phyloP scores from a whole-genome alignment of 2,329 filamentous ascomycete genomes.

The Pezicula neosporulosa region DNA sequence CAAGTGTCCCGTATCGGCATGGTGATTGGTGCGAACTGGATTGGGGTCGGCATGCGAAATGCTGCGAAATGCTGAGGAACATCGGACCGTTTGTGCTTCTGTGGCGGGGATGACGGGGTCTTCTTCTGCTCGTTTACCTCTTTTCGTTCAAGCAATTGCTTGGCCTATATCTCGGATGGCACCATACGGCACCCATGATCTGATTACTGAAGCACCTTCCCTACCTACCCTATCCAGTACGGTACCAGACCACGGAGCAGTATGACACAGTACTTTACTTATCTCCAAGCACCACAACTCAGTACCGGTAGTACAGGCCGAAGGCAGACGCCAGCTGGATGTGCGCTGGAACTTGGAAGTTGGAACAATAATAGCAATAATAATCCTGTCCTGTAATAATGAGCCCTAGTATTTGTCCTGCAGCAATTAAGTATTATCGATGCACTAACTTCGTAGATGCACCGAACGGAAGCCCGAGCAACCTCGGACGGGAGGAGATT shows the following conservation, averaged over 20 bases:
- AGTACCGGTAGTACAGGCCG: too few species aligned
- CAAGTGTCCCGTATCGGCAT: neutral
- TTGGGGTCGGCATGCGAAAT: neutral
- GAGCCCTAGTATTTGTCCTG: too few species aligned
- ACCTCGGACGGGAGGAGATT: slow-evolving; percentile 5
- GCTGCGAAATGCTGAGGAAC: slow-evolving; percentile 11
- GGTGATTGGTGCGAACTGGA: neutral
- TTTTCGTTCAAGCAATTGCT: neutral
- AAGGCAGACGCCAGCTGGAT: too few species aligned
- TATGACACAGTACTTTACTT: too few species aligned
- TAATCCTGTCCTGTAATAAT: too few species aligned
- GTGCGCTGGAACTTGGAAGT: too few species aligned
- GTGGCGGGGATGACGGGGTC: slow-evolving; percentile 9
- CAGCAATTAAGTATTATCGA: too few species aligned
- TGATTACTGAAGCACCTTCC: neutral
- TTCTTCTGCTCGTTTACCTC: neutral
- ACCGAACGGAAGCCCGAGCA: neutral
- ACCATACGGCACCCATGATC: neutral
- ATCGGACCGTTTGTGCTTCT: slow-evolving; percentile 21
- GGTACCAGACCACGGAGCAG: neutral
- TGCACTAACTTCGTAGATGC: too few species aligned
- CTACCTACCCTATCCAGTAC: neutral
- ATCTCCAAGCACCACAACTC: too few species aligned
- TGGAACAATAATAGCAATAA: too few species aligned
- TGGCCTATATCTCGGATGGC: neutral